These are phyloP conservation scores for Metarhizium album DNA, from an alignment of 2,329 filamentous ascomycete genomes.

Conservation along the genomic window DNA sequence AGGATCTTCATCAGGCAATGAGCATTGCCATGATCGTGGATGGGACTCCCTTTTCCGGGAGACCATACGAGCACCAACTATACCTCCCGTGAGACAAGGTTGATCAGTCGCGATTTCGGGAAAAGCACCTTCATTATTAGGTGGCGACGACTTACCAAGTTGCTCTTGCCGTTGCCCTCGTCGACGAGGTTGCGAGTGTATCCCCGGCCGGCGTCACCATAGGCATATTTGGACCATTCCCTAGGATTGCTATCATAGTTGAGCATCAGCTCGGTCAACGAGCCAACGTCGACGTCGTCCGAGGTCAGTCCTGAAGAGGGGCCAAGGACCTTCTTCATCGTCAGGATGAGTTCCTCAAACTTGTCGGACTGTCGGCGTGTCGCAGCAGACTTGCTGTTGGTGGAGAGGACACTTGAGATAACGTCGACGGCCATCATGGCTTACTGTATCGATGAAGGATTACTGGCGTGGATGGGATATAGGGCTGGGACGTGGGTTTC, in stretches of 20 bases:
- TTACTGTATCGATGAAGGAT: constrained; percentile 2
- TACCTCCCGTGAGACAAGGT: constrained; percentile 2
- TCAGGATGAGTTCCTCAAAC: constrained; percentile 61
- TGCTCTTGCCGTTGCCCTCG: constrained; percentile 73
- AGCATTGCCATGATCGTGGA: constrained; percentile 82
- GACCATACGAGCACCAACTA: constrained; percentile 84
- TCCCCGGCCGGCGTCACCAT: constrained; percentile 55
- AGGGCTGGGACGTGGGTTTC: neutral
- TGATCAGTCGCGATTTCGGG: neutral
- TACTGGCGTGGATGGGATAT: neutral
- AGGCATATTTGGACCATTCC: constrained; percentile 67
- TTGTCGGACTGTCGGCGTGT: constrained; percentile 24
- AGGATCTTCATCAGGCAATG: constrained; percentile 92
- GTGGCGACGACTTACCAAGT: constrained; percentile 43
- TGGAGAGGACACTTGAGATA: constrained; percentile 15
- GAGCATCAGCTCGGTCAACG: constrained; percentile 63
- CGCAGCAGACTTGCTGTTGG: constrained; percentile 13
- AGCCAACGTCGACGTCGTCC: constrained; percentile 65
- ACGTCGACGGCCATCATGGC: constrained; percentile 26
- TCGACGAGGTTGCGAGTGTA: constrained; percentile 89
- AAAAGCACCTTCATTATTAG: neutral
- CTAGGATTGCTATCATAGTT: constrained; percentile 56
- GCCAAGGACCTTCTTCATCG: constrained; percentile 65
- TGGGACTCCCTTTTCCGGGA: constrained; percentile 69
- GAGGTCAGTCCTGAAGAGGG: constrained; percentile 74